phyloP scores from a whole-genome alignment of 2,329 filamentous ascomycete species.

The Colletotrichum sp. region DNA sequence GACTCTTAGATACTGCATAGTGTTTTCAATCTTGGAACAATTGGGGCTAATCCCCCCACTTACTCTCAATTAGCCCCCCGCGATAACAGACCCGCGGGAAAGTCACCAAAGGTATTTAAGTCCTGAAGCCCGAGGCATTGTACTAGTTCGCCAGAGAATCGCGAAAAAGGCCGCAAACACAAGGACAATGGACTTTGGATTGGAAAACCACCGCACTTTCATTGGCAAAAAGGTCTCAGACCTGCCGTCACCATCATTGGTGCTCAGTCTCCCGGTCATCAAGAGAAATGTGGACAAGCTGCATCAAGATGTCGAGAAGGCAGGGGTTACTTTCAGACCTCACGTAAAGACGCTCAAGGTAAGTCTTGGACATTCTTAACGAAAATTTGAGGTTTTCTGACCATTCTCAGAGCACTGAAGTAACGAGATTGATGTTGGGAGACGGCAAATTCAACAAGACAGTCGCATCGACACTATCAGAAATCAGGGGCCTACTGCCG shows the following conservation, averaged over 20 bases:
- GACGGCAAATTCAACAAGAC: conserved; percentile 40
- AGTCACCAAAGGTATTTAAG: background rate
- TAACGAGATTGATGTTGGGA: conserved; percentile 45
- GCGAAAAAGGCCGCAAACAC: background rate
- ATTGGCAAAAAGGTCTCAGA: conserved; percentile 36
- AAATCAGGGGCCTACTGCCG: conserved; percentile 42
- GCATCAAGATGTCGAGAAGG: conserved; percentile 40
- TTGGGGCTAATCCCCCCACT: background rate
- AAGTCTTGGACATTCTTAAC: rapidly evolving
- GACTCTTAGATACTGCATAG: too few species aligned
- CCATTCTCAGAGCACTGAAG: conserved; percentile 33
- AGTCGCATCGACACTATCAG: conserved; percentile 43
- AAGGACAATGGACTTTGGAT: conserved; percentile 31
- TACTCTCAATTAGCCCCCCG: background rate
- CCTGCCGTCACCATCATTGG: conserved; percentile 42
- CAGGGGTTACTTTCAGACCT: conserved; percentile 42
- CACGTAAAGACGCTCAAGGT: conserved; percentile 53
- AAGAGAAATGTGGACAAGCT: conserved; percentile 40
- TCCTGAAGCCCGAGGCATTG: background rate
- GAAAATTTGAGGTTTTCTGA: rapidly evolving
- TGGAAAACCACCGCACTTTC: conserved; percentile 35
- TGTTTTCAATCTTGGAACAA: too few species aligned
- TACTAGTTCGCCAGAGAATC: background rate
- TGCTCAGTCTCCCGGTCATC: conserved; percentile 41
- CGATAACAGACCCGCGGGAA: background rate